Conservation (phyloP, 805 yeast species). For the Candida sonorensis region DNA sequence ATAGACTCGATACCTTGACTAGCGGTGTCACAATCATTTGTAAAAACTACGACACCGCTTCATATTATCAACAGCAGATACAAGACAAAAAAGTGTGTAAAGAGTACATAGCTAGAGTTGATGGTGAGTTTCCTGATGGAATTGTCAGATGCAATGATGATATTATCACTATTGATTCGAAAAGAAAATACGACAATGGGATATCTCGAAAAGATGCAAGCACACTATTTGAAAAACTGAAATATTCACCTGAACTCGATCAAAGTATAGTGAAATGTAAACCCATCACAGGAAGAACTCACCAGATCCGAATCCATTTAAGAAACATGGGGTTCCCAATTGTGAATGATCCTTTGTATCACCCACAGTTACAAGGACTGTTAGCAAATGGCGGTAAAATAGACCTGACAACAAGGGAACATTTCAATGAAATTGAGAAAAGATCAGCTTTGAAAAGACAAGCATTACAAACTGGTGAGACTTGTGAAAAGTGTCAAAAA, state of each 20-base stretch:
- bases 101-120: slow-evolving; percentile 39
- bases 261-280: slow-evolving; percentile 41
- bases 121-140: slow-evolving; percentile 34
- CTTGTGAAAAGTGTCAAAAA: slow-evolving; percentile 31
- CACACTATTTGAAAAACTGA: slow-evolving; percentile 21
- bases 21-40: slow-evolving; percentile 46
- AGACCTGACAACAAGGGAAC: slow-evolving; percentile 5
- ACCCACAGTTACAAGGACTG: slow-evolving; percentile 5
- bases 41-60: slow-evolving; percentile 29
- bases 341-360: slow-evolving; percentile 29
- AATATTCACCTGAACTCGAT: slow-evolving; percentile 22
- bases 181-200: slow-evolving; percentile 21
- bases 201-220: slow-evolving; percentile 14
- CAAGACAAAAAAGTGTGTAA: slow-evolving; percentile 29
- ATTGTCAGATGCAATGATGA: slow-evolving; percentile 32
- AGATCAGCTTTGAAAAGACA: slow-evolving; percentile 10
- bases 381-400: slow-evolving; percentile 3
- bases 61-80: slow-evolving; percentile 28
- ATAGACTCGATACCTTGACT: slow-evolving; percentile 47
- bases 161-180: slow-evolving; percentile 24
- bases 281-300: slow-evolving; percentile 49
- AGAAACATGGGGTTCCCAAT: slow-evolving; percentile 37
- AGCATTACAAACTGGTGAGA: slow-evolving; percentile 14
- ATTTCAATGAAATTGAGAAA: slow-evolving; percentile 7
- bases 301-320: slow-evolving; percentile 51